Evolutionary conservation across 768 basidiomycete genomes (phyloP).

Genomic region (Psilocybe azurescens): DNA sequence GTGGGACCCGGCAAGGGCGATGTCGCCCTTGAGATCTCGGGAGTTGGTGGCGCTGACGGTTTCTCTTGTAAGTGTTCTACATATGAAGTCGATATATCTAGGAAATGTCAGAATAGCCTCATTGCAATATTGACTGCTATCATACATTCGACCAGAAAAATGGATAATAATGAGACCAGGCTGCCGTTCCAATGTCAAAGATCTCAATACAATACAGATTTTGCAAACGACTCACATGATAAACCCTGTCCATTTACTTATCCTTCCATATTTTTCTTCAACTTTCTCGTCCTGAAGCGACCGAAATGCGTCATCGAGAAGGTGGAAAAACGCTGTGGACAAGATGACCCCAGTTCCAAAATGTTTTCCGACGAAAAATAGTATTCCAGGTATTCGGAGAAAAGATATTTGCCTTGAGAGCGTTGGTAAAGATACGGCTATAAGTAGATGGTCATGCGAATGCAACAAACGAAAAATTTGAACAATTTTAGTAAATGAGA

Average conservation of each 20-base stretch:
- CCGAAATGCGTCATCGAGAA: conserved; percentile 78
- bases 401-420: conserved; percentile 58
- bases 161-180: conserved; percentile 58
- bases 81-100: conserved; percentile 77
- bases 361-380: conserved; percentile 88
- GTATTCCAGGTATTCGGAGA: conserved; percentile 65
- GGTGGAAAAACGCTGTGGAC: conserved; percentile 82
- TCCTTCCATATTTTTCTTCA: conserved; percentile 45
- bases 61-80: conserved; percentile 74
- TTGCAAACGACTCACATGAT: conserved; percentile 64
- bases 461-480: background rate
- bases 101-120: background rate
- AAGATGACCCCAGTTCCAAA: conserved; percentile 88
- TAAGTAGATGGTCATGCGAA: background rate
- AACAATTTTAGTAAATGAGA: background rate
- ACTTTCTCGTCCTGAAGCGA: conserved; percentile 55
- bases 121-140: conserved; percentile 11
- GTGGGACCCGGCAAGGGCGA: conserved; percentile 10
- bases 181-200: background rate
- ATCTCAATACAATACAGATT: background rate
- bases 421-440: conserved; percentile 77
- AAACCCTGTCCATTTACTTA: conserved; percentile 67
- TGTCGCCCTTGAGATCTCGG: conserved; percentile 29
- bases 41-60: conserved; percentile 54
- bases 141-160: conserved; percentile 85